Evolutionary conservation across 2,329 filamentous ascomycete genomes (phyloP).

Genomic region (Aureobasidium leucospermi): DNA sequence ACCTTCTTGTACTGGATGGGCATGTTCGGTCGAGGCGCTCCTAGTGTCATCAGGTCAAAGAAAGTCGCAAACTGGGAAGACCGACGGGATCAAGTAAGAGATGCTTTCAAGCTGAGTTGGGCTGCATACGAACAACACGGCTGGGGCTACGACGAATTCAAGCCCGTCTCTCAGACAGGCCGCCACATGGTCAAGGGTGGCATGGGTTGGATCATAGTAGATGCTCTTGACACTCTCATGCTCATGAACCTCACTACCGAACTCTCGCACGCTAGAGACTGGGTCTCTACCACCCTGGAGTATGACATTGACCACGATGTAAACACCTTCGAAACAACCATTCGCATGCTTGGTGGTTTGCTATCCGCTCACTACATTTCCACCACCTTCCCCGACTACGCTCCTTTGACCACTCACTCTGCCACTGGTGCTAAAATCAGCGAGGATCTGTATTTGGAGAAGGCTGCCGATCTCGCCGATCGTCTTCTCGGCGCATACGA

Average conservation of each 20-base stretch:
- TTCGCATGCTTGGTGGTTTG: slow-evolving; percentile 90
- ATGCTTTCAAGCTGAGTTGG: slow-evolving; percentile 89
- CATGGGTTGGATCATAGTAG: slow-evolving; percentile 96
- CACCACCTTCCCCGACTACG: slow-evolving; percentile 70
- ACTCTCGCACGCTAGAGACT: slow-evolving; percentile 76
- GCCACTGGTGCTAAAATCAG: slow-evolving; percentile 66
- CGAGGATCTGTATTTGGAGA: slow-evolving; percentile 92
- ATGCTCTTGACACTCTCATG: slow-evolving; percentile 93
- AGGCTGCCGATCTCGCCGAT: slow-evolving; percentile 87
- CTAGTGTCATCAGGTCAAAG: neutral
- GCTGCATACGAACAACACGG: slow-evolving; percentile 86
- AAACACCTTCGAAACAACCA: slow-evolving; percentile 96
- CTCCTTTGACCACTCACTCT: slow-evolving; percentile 47
- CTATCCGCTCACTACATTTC: slow-evolving; percentile 94
- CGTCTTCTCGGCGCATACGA: slow-evolving; percentile 83
- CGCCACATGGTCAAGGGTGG: slow-evolving; percentile 80
- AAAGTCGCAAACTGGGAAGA: slow-evolving; percentile 58
- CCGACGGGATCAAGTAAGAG: slow-evolving; percentile 72
- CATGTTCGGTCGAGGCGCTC: slow-evolving; percentile 38
- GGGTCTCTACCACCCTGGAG: slow-evolving; percentile 71
- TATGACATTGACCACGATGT: slow-evolving; percentile 94
- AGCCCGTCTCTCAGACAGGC: slow-evolving; percentile 71
- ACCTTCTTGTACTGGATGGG: slow-evolving; percentile 64
- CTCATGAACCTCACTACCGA: slow-evolving; percentile 93
- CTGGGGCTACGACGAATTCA: slow-evolving; percentile 89